These are phyloP conservation scores for Ustilago trichophora DNA, from an alignment of 1,284 basidiomycete genomes.

Conservation along the genomic window DNA sequence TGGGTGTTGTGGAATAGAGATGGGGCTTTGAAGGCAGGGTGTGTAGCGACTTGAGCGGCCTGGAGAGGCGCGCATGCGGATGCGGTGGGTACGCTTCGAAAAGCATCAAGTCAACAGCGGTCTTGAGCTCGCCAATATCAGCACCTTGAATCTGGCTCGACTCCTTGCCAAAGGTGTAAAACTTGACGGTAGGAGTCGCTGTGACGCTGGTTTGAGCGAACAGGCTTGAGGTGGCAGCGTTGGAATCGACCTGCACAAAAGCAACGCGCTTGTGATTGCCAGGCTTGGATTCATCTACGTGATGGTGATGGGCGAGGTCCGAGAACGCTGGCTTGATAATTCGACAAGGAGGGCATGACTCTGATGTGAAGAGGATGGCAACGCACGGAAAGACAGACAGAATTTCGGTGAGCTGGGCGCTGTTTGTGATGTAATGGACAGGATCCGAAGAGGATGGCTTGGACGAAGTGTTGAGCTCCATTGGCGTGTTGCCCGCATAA, in stretches of 20 bases:
- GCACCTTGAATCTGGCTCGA: constrained; percentile 76
- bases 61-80: constrained; percentile 74
- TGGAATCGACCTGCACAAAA: constrained; percentile 64
- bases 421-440: constrained; percentile 24
- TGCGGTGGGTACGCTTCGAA: constrained; percentile 78
- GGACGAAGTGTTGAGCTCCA: constrained; percentile 60
- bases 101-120: constrained; percentile 77
- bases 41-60: constrained; percentile 73
- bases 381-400: constrained; percentile 69
- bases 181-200: constrained; percentile 83
- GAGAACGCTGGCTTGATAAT: constrained; percentile 76
- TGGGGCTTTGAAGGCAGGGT: constrained; percentile 73
- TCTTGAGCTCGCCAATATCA: constrained; percentile 74
- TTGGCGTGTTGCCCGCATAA: constrained; percentile 66
- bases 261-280: constrained; percentile 38
- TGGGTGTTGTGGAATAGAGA: constrained; percentile 76
- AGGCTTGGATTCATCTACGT: constrained; percentile 20
- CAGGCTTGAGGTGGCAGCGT: constrained; percentile 33
- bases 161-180: constrained; percentile 70
- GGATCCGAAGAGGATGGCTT: constrained; percentile 75
- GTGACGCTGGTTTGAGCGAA: constrained; percentile 70
- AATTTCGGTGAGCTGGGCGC: constrained; percentile 44
- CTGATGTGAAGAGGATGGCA: constrained; percentile 75
- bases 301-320: constrained; percentile 72
- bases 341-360: constrained; percentile 74